These are phyloP conservation scores for Ramicandelaber brevisporus DNA, from an alignment of 192 early-diverging fungal species.

Conservation along the genomic window DNA sequence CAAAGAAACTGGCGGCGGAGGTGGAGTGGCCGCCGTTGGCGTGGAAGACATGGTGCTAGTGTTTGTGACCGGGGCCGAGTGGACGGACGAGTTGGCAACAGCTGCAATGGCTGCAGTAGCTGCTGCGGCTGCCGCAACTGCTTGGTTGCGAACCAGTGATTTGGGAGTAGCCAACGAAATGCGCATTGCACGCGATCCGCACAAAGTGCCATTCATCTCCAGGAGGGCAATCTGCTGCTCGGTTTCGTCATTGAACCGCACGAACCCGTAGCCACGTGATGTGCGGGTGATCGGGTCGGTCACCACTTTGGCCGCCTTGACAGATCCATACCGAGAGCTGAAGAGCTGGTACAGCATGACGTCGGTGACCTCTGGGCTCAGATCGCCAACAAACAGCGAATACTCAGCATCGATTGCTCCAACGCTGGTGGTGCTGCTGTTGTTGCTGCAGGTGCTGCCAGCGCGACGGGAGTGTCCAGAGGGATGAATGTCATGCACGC, in stretches of 20 bases:
- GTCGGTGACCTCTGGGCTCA: slow-evolving; percentile 76
- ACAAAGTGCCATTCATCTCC: slow-evolving; percentile 71
- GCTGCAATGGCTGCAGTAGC: slow-evolving; percentile 1
- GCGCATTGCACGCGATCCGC: slow-evolving; percentile 70
- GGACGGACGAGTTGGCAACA: too few species aligned
- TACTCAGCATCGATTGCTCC: slow-evolving; percentile 50
- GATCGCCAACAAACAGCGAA: slow-evolving; percentile 90
- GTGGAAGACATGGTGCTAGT: slow-evolving; percentile 9
- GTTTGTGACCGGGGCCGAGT: too few species aligned
- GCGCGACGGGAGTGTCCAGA: not conserved
- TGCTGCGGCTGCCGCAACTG: too few species aligned
- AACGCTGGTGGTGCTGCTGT: slow-evolving; percentile 7
- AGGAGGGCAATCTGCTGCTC: slow-evolving; percentile 72
- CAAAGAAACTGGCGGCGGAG: too few species aligned
- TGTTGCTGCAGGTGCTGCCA: not conserved
- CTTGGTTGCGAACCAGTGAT: too few species aligned
- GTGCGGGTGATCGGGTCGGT: slow-evolving; percentile 57
- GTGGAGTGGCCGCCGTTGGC: too few species aligned
- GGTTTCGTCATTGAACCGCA: slow-evolving; percentile 61
- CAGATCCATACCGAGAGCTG: slow-evolving; percentile 56
- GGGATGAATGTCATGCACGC: slow-evolving; percentile 15
- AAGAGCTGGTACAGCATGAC: slow-evolving; percentile 37
- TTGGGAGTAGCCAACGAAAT: slow-evolving; percentile 57
- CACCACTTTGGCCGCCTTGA: slow-evolving; percentile 83
- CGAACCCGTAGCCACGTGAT: slow-evolving; percentile 86